phyloP scores from a whole-genome alignment of 2,329 filamentous ascomycete genomes.

The Neonectria magnoliae region DNA sequence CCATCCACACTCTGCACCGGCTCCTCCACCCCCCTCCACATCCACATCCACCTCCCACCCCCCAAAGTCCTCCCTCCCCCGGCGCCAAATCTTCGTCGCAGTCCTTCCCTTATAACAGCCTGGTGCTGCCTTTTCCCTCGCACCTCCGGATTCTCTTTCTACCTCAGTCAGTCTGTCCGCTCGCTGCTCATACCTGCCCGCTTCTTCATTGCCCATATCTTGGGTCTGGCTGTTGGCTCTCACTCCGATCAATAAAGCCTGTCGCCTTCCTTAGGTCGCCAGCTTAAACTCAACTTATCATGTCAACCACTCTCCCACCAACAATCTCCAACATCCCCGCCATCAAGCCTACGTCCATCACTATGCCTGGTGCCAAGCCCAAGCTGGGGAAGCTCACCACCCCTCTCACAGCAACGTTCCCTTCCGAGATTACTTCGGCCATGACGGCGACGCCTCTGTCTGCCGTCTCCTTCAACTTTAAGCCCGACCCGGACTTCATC shows the following conservation, averaged over 20 bases:
- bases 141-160: slow-evolving; percentile 30
- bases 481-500: slow-evolving; percentile 64
- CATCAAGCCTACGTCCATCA: slow-evolving; percentile 39
- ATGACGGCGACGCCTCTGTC: slow-evolving; percentile 69
- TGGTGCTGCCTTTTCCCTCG: slow-evolving; percentile 38
- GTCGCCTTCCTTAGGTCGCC: slow-evolving; percentile 9
- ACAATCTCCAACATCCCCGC: slow-evolving; percentile 16
- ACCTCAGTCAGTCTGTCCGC: slow-evolving; percentile 43
- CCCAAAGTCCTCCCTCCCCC: slow-evolving; percentile 35
- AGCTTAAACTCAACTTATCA: slow-evolving; percentile 18
- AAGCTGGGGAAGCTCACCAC: slow-evolving; percentile 71
- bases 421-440: slow-evolving; percentile 66
- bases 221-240: slow-evolving; percentile 39
- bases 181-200: slow-evolving; percentile 40
- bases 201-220: slow-evolving; percentile 28
- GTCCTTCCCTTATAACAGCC: slow-evolving; percentile 42
- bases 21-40: slow-evolving; percentile 37
- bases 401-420: slow-evolving; percentile 70
- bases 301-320: slow-evolving; percentile 2
- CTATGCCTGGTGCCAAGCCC: slow-evolving; percentile 64
- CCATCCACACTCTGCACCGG: slow-evolving; percentile 29
- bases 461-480: slow-evolving; percentile 52
- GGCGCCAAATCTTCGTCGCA: slow-evolving; percentile 44
- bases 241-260: slow-evolving; percentile 30
- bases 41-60: slow-evolving; percentile 37